Conservation (phyloP, 192 early-diverging fungal genomes). For the Podila clonocystis region DNA sequence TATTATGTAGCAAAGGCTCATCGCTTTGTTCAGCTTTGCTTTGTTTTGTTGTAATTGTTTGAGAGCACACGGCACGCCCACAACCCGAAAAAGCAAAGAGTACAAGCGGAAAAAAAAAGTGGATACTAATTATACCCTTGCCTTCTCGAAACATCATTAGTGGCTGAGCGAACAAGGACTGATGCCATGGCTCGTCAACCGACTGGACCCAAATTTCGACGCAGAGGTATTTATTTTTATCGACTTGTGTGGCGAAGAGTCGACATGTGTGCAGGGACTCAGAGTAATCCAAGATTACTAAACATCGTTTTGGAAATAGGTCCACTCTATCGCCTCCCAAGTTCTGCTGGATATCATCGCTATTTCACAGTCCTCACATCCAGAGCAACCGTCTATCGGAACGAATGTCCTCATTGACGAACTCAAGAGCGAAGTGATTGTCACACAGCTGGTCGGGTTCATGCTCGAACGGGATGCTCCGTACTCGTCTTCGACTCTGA, state of each 20-base stretch:
- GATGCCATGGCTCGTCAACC: conserved; percentile 79
- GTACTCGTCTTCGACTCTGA: conserved; percentile 86
- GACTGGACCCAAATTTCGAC: conserved; percentile 83
- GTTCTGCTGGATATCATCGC: conserved; percentile 86
- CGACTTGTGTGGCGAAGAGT: not conserved
- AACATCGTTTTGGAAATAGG: conserved; percentile 31
- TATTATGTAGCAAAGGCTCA: not conserved
- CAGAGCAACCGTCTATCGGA: conserved; percentile 70
- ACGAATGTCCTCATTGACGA: conserved; percentile 72
- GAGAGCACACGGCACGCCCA: too few relatives aligned
- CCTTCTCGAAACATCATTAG: conserved; percentile 37
- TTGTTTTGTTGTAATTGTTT: too few relatives aligned
- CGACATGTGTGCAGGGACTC: not conserved
- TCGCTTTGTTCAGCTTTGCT: too few relatives aligned
- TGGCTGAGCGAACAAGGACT: conserved; percentile 90
- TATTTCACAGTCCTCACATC: conserved; percentile 77
- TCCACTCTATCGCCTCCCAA: conserved; percentile 83
- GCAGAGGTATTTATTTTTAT: conserved; percentile 66
- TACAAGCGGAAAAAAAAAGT: not conserved
- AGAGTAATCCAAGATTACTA: not conserved
- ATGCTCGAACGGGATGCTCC: conserved; percentile 88
- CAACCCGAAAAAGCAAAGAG: too few relatives aligned
- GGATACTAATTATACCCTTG: not conserved
- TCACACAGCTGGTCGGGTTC: conserved; percentile 80
- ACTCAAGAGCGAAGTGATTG: conserved; percentile 81